Evolutionary conservation across 2,329 filamentous ascomycete genomes (phyloP).

Genomic region (Gremmenia infestans): DNA sequence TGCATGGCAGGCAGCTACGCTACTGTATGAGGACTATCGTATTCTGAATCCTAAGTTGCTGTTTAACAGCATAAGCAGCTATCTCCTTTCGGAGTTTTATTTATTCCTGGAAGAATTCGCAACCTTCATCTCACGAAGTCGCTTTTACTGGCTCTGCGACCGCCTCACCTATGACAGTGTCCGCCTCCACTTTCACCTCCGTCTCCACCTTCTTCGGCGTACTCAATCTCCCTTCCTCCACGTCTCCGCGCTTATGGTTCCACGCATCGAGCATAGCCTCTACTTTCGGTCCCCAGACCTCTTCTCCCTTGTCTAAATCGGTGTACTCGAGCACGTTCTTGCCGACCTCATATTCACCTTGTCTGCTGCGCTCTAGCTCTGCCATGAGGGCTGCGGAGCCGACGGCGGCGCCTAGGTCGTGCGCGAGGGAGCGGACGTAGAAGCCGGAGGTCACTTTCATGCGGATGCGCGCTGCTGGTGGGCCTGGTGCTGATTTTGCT

Average conservation of each 20-base stretch:
- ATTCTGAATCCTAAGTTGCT: too few relatives aligned
- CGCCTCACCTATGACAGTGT: not conserved
- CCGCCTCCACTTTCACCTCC: not conserved
- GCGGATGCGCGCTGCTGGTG: conserved; percentile 74
- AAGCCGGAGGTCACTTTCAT: conserved; percentile 95
- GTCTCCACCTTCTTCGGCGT: not conserved
- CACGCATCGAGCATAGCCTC: conserved; percentile 44
- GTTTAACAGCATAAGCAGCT: too few relatives aligned
- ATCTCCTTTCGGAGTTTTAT: too few relatives aligned
- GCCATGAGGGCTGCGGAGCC: conserved; percentile 83
- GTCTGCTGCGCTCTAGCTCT: conserved; percentile 71
- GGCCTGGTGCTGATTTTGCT: conserved; percentile 39
- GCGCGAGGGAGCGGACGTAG: conserved; percentile 90
- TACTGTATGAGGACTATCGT: too few relatives aligned
- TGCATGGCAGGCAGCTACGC: too few relatives aligned
- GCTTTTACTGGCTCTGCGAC: too few relatives aligned
- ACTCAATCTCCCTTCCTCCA: not conserved
- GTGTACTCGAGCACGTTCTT: conserved; percentile 73
- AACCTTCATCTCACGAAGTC: too few relatives aligned
- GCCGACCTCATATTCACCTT: conserved; percentile 73
- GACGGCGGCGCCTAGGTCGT: conserved; percentile 81
- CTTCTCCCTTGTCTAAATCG: conserved; percentile 70
- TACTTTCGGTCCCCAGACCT: conserved; percentile 77
- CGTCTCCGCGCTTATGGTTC: conserved; percentile 14
- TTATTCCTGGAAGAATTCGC: too few relatives aligned